Base-by-base conservation (phyloP, 768 basidiomycete genomes). In the Clitopilus hobsonii region DNA sequence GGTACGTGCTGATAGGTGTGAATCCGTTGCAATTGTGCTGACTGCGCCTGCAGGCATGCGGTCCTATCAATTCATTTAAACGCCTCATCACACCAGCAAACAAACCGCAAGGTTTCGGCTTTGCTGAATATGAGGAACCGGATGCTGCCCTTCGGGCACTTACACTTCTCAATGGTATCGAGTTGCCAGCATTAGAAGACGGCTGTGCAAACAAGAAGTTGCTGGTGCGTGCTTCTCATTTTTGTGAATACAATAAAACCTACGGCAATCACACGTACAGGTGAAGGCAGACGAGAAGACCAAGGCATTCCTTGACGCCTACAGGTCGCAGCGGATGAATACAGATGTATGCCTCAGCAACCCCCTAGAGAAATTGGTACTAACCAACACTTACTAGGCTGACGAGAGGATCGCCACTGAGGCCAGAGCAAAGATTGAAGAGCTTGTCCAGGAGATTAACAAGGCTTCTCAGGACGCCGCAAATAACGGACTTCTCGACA, bases 241-340 rank as follows among this genome's bases (percentile, higher is more conserved):
- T 27, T 67, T 72, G 49, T 71, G 64, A 60, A 70, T 77, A 77
- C 74, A 71, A 63, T n/a, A n/a, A 36, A 30, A 65, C 73, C 76
- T 77, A 77, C 74, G 67, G 73, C 70, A 59, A 45, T 45, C 10
- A 3, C 64, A 47, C 27, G 23, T 54, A 38, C 65, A 93, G 89
- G 85, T 98, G 58, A 98, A 96, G 74, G 94, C 92, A 55, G 97
- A 99, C 68, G 94, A 97, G 72, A 97, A 97, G 73, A 97, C 94
- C 0, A 85, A 86, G 51, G 77, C 82, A 7, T 91, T 95, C 62
- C 70, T 98, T 57, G 94, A 98, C 60, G 88, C 89, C 28, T 97
- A 92, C 67, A 79, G 85, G 51, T 76, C 85, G 16, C 85, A 88
- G 62, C 82, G 89, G 59, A 90, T 91, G 77, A 70, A 81, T 55